phyloP scores from a whole-genome alignment of 75 land plant genomes.

The Sequoia sempervirens region DNA sequence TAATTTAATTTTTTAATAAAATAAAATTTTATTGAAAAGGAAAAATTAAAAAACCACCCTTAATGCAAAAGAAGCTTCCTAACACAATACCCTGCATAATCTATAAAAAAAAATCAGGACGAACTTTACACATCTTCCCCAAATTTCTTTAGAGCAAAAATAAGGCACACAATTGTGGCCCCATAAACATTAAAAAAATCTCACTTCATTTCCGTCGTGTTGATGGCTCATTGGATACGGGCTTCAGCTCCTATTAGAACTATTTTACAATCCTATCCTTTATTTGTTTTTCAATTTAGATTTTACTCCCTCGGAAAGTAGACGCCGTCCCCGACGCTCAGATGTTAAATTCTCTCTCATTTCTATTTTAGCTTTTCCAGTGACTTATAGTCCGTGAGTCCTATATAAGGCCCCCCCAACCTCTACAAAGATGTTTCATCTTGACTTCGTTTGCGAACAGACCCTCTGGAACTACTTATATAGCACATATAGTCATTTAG shows the following conservation, averaged over 20 bases:
- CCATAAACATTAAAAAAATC: background rate
- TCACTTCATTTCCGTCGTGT: background rate
- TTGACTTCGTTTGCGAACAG: background rate
- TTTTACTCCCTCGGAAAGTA: background rate
- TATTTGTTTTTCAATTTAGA: background rate
- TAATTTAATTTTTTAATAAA: too few species aligned
- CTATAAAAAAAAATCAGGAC: too few species aligned
- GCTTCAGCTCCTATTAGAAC: too few species aligned
- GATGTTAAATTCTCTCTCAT: background rate
- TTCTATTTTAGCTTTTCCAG: background rate
- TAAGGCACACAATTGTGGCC: background rate
- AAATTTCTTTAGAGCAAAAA: too few species aligned
- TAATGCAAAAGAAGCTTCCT: too few species aligned
- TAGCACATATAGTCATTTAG: background rate
- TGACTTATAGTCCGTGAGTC: background rate
- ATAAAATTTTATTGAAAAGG: too few species aligned
- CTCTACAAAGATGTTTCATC: background rate
- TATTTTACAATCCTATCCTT: background rate
- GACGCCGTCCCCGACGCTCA: too few species aligned
- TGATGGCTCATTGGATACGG: background rate
- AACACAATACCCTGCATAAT: too few species aligned
- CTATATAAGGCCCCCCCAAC: background rate
- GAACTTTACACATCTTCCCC: too few species aligned
- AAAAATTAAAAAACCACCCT: too few species aligned
- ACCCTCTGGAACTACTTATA: background rate